Conservation (phyloP, 305 asterid species). For the Withania somnifera region DNA sequence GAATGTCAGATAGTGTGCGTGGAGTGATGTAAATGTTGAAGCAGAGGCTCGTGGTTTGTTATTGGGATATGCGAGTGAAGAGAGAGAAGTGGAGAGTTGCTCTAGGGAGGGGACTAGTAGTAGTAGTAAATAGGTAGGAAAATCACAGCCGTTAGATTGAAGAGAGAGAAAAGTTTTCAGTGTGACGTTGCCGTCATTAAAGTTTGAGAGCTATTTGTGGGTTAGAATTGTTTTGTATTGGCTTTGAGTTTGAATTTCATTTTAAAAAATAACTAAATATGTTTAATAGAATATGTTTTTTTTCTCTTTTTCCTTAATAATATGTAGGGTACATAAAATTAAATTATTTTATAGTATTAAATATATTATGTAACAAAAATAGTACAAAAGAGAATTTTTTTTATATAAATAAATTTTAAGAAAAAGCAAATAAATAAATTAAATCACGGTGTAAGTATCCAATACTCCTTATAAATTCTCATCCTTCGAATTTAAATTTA, state of each 20-base stretch:
- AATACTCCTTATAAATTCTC: neutral
- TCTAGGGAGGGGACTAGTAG: neutral
- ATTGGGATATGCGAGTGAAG: constrained; percentile 8
- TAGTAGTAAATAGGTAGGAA: constrained; percentile 10
- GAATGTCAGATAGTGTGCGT: neutral
- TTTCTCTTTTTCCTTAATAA: too few relatives aligned
- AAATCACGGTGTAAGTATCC: too few relatives aligned
- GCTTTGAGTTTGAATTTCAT: neutral
- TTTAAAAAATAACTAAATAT: too few relatives aligned
- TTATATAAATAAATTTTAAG: too few relatives aligned
- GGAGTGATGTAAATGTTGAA: neutral
- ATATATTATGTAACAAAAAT: too few relatives aligned
- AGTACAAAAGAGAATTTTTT: too few relatives aligned
- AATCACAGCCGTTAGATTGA: constrained; percentile 38
- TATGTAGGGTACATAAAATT: too few relatives aligned
- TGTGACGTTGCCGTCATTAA: too few relatives aligned
- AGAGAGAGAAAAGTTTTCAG: constrained; percentile 35
- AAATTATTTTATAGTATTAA: too few relatives aligned
- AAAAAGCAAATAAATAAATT: too few relatives aligned
- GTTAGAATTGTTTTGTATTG: constrained; percentile 30
- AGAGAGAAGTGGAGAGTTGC: neutral
- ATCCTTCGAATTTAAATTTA: neutral
- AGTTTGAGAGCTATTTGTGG: too few relatives aligned
- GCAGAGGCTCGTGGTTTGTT: constrained; percentile 2
- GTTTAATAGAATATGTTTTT: too few relatives aligned